A percentile compares a stretch with the other conserved stretches of the same genome.
Conservation (phyloP, 257 asterid genomes). For the Solanum chilense region DNA sequence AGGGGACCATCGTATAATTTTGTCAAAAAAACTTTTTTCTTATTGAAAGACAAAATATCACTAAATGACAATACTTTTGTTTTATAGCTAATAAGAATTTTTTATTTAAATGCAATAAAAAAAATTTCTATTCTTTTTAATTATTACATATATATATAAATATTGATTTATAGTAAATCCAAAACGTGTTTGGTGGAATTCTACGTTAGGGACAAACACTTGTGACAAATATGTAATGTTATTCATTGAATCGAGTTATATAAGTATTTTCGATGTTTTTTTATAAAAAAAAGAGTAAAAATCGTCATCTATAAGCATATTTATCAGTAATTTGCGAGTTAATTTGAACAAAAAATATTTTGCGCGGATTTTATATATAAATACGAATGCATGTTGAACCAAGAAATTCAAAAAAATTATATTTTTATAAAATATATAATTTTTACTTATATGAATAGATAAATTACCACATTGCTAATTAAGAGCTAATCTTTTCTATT, state of each 20-base stretch:
- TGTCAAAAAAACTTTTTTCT: background rate
- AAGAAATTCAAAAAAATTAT: background rate
- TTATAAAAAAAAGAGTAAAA: background rate
- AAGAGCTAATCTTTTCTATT: background rate
- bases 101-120: background rate
- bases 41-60: background rate
- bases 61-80: background rate
- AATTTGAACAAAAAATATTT: too few relatives aligned
- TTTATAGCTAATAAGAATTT: background rate
- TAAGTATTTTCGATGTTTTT: accelerated
- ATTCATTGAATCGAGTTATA: background rate
- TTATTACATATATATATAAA: background rate
- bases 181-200: background rate
- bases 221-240: background rate
- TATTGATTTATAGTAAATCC: background rate
- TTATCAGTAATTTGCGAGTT: background rate
- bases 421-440: too few relatives aligned
- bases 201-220: background rate
- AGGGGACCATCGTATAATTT: background rate
- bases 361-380: too few relatives aligned
- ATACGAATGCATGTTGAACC: background rate
- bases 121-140: background rate
- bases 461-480: background rate
- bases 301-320: too few relatives aligned
- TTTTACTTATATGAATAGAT: background rate